A percentile compares a stretch with the other conserved stretches of the same genome.
phyloP scores from a whole-genome alignment of 768 basidiomycete genomes.

The Sarcodon aspratus region DNA sequence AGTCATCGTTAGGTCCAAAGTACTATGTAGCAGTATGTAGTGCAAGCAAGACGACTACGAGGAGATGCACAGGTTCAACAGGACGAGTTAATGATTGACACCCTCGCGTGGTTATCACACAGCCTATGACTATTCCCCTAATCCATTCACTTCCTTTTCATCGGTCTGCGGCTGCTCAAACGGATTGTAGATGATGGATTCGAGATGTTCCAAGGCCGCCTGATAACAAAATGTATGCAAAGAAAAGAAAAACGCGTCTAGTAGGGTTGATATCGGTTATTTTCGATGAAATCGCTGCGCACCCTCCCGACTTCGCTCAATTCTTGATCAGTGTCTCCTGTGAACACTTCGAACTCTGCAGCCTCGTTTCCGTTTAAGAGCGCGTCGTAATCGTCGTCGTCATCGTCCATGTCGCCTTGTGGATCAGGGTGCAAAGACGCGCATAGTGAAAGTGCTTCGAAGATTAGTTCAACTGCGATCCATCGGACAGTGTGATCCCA shows the following conservation, averaged over 20 bases:
- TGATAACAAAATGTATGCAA: slow-evolving; percentile 19
- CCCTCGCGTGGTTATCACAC: not conserved
- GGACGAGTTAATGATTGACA: not conserved
- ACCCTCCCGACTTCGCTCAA: slow-evolving; percentile 86
- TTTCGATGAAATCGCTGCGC: slow-evolving; percentile 79
- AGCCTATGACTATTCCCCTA: not conserved
- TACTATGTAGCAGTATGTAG: not conserved
- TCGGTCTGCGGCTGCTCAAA: slow-evolving; percentile 12
- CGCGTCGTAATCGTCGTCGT: slow-evolving; percentile 31
- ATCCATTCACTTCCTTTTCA: not conserved
- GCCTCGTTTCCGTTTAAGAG: slow-evolving; percentile 32
- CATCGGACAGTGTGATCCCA: not conserved
- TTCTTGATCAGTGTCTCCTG: slow-evolving; percentile 55
- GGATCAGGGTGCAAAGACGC: slow-evolving; percentile 79
- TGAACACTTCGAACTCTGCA: slow-evolving; percentile 37
- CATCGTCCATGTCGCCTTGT: slow-evolving; percentile 35
- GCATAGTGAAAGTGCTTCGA: slow-evolving; percentile 77
- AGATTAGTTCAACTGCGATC: slow-evolving; percentile 65
- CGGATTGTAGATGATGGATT: slow-evolving; percentile 67
- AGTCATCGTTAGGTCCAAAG: not conserved
- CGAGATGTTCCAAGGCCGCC: slow-evolving; percentile 76
- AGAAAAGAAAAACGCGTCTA: slow-evolving; percentile 35
- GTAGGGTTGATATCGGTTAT: slow-evolving; percentile 77
- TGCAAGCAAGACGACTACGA: not conserved
- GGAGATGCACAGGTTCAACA: not conserved